Conservation (phyloP, 148 eudicot genomes). For the Cornus controversa region DNA sequence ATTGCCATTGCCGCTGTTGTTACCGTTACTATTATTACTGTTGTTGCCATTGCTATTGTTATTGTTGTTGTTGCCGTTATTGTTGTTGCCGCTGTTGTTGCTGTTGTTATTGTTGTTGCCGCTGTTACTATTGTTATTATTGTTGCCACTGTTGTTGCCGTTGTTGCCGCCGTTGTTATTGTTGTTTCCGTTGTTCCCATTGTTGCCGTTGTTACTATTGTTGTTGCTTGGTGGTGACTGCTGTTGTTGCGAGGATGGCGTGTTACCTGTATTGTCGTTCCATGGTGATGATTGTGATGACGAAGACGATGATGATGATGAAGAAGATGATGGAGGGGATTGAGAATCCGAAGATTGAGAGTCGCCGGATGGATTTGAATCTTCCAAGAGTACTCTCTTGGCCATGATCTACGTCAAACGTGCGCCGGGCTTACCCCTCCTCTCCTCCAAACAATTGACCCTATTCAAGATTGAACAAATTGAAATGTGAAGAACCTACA, state of each 20-base stretch:
- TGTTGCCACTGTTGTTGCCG: background rate
- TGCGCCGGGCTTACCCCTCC: background rate
- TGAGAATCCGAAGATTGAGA: background rate
- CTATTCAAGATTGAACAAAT: background rate
- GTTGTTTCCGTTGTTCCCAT: too few relatives aligned
- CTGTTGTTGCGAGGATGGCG: too few relatives aligned
- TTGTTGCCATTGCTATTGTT: too few relatives aligned
- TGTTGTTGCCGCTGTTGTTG: too few relatives aligned
- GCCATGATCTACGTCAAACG: background rate
- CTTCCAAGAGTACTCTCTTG: background rate
- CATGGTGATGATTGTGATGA: slow-evolving; percentile 8
- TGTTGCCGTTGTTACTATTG: too few relatives aligned
- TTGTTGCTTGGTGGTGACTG: too few relatives aligned
- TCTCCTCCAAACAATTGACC: background rate
- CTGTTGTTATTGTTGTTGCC: background rate
- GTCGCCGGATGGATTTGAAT: background rate
- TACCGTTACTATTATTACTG: too few relatives aligned
- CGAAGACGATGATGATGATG: slow-evolving; percentile 1
- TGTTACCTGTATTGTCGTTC: background rate
- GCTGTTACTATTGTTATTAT: too few relatives aligned
- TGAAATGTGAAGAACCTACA: background rate
- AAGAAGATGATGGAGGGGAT: background rate
- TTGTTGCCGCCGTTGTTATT: background rate
- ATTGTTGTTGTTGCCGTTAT: background rate
- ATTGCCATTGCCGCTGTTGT: too few relatives aligned